Evolutionary conservation across 23 red algal species (phyloP).

Genomic region (Rhodosorus marinus): DNA sequence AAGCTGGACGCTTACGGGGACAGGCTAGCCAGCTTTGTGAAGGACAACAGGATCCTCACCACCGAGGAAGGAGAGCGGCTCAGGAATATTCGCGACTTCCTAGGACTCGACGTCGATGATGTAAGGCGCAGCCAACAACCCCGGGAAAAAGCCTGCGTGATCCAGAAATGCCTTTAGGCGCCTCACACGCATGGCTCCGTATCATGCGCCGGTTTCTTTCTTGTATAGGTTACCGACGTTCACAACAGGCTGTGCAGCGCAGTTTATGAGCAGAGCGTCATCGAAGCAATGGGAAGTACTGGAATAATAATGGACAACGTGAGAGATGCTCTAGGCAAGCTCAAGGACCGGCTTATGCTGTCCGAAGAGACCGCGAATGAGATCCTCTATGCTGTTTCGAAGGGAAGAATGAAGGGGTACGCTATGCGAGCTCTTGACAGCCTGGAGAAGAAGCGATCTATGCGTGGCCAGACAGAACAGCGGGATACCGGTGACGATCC

Average conservation of each 20-base stretch:
- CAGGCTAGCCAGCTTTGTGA: conserved; percentile 17
- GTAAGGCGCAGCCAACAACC: too few species aligned
- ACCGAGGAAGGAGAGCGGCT: conserved; percentile 59
- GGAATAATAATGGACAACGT: conserved; percentile 89
- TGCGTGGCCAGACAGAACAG: conserved; percentile 71
- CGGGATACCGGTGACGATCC: conserved; percentile 96
- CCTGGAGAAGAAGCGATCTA: conserved; percentile 43
- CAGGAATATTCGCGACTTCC: conserved; percentile 26
- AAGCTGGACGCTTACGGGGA: conserved; percentile 51
- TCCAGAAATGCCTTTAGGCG: too few species aligned
- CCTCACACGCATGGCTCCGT: too few species aligned
- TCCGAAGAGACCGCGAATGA: conserved; percentile 37
- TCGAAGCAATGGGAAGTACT: conserved; percentile 87
- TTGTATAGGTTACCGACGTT: conserved; percentile 30
- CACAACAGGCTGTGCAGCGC: conserved; percentile 40
- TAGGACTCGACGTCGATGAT: conserved; percentile 47
- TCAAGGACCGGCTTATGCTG: conserved; percentile 52
- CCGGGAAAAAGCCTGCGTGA: too few species aligned
- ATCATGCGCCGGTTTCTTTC: too few species aligned
- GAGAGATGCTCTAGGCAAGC: conserved; percentile 47
- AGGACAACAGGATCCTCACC: conserved; percentile 68
- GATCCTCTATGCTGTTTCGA: conserved; percentile 51
- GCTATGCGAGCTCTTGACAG: conserved; percentile 50
- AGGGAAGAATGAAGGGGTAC: conserved; percentile 53
- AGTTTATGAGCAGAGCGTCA: conserved; percentile 72